Evolutionary conservation across 106 monocot genomes (phyloP), one percentile per base, ranked within the genome.

Genomic region (Allium fistulosum): DNA sequence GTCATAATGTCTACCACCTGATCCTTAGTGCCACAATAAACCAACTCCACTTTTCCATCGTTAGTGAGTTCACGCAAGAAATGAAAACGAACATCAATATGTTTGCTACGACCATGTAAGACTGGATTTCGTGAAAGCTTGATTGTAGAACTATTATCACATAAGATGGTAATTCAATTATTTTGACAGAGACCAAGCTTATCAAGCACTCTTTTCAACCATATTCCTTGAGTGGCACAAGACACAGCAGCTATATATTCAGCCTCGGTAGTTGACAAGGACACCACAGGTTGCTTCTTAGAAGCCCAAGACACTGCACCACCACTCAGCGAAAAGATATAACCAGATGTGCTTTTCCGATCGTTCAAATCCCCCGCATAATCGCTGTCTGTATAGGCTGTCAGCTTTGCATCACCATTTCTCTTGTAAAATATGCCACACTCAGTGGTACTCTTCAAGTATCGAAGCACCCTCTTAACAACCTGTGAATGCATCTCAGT

Each of bases 251-350:
- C 46, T 10, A 46, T 27, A 51, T 64, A 59, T 14, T 59, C 58
- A 14, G 58, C 58, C 58, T 59, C 58, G 7, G 58, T 59, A 7
- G 58, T 59, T 8, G 58, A 59, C 13, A 59, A 17, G 7, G 16
- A n/a, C 13, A 59, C 58, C 58, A 53, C 52, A 9, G 28, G 17
- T 59, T 75, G 58, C 28, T 75, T 75, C 51, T 68, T 69, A 2
- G 51, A 59, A 10, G 58, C 58, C 58, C 58, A 59, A 59, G 58
- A 8, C 7, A 62, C 62, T 10, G 62, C 62, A 10, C 62, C 17
- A 28, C 26, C 13, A 26, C 8, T 28, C 22, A 62, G 13, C 62
- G 61, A 18, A 28, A 72, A 72, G 9, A 51, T 0, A 62, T 63
- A 72, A 50, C 72, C 61, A 8, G 18, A 18, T n/a, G 53, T 62